Base-by-base conservation (phyloP, 129 eudicot species). In the Calendula officinalis region DNA sequence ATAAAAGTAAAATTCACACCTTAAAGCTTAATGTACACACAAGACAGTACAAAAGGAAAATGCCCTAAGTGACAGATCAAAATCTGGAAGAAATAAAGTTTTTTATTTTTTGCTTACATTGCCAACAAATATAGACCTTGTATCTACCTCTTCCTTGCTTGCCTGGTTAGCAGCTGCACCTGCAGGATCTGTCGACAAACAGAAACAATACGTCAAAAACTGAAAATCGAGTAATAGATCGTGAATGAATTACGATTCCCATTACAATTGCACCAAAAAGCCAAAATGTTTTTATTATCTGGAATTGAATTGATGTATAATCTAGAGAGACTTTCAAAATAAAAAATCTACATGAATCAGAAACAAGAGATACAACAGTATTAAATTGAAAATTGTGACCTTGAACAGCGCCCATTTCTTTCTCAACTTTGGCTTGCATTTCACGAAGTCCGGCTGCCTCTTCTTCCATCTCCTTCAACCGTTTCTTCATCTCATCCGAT, bases 51-150 rank as follows among this genome's bases (percentile, higher is more conserved):
- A 22, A 22, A n/a, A n/a, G n/a, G n/a, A n/a, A n/a, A n/a, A n/a
- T n/a, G n/a, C n/a, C n/a, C n/a, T n/a, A n/a, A n/a, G n/a, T n/a
- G n/a, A n/a, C n/a, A n/a, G n/a, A n/a, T n/a, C n/a, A n/a, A n/a
- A 7, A 66, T 3, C 7, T 10, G 60, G 13, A 37, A 10, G 4
- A 37, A 39, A 39, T 14, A 35, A 48, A 7, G 1, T 14, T 40
- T 54, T 4, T n/a, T 0, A n/a, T 35, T 65, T 37, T 42, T n/a
- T 79, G 38, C 97, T 90, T 74, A 90, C 97, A 80, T 90, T 90
- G 76, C 97, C 95, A 75, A 90, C 97, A 76, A 68, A 90, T 39
- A 90, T 80, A 0, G 97, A 90, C 42, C 97, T 78, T 59, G 92
- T 62, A 79, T 90, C 97, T 56, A 90, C 95, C 72, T 90, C 97